phyloP scores from a whole-genome alignment of 768 basidiomycete species.

The Tylopilus sp. region DNA sequence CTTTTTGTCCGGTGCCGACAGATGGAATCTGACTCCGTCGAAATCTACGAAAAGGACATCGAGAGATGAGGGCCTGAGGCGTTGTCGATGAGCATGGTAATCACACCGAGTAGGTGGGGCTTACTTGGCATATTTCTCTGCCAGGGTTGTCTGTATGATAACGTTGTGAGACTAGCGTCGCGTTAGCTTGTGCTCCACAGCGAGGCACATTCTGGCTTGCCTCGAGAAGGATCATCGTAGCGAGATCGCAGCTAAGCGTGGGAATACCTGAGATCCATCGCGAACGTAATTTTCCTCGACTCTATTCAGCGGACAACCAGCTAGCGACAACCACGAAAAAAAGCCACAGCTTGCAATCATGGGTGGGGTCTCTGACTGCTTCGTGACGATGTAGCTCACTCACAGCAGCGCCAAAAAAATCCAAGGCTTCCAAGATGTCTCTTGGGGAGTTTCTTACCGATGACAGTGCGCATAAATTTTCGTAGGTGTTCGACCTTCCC shows the following conservation, averaged over 20 bases:
- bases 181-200: slow-evolving; percentile 4
- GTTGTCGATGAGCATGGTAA: slow-evolving; percentile 15
- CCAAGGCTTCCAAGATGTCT: slow-evolving; percentile 86
- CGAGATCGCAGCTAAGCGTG: slow-evolving; percentile 20
- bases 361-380: slow-evolving; percentile 17
- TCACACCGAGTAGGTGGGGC: slow-evolving; percentile 18
- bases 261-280: slow-evolving; percentile 22
- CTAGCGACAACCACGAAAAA: slow-evolving; percentile 14
- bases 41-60: slow-evolving; percentile 98
- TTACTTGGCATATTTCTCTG: slow-evolving; percentile 85
- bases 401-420: slow-evolving; percentile 73
- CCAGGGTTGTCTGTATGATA: slow-evolving; percentile 86
- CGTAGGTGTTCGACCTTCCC: slow-evolving; percentile 5
- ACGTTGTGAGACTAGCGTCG: slow-evolving; percentile 75
- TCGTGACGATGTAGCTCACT: slow-evolving; percentile 4
- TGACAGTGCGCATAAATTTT: slow-evolving; percentile 51
- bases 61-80: slow-evolving; percentile 74
- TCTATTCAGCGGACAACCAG: slow-evolving; percentile 3
- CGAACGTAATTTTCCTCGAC: slow-evolving; percentile 22
- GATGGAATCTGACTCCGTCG: slow-evolving; percentile 92
- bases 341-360: slow-evolving; percentile 18
- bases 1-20: slow-evolving; percentile 86
- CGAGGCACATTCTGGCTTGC: slow-evolving; percentile 34
- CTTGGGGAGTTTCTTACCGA: slow-evolving; percentile 92
- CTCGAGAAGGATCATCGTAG: slow-evolving; percentile 80